Base-by-base conservation (phyloP, 148 eudicot genomes). In the Chenopodium formosanum region DNA sequence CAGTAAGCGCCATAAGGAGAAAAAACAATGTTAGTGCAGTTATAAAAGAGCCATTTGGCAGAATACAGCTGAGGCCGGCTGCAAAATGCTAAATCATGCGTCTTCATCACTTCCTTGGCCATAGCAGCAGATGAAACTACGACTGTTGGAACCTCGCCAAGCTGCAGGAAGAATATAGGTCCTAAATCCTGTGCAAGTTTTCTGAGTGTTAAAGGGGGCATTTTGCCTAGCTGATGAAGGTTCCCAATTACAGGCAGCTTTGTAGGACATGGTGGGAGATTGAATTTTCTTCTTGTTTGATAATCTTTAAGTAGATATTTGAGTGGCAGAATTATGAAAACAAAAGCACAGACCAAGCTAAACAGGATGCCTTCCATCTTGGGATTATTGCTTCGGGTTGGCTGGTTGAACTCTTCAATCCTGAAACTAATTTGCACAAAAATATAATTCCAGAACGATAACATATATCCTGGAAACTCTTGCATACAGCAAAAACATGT, bases 171-270 rank as follows among this genome's bases (percentile, higher is more conserved):
- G 9, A 90, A 71, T 58, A 92, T 75, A 20, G 91, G 90, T 14
- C 95, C 95, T 25, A 69, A 81, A 32, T 87, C 85, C 23, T 80
- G 62, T 2, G 95, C 76, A 0, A 92, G 83, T 22, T 44, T 78
- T 3, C 71, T 20, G 27, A 90, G 89, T 20, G 89, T 78, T 12
- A 77, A 77, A 76, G 86, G 91, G 16, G 91, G 92, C 68, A 52
- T 34, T 31, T 56, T 70, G n/a, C 88, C 92, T 0, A 92, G 85
- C 75, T 90, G 93, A 77, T 90, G 95, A 71, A 92, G 90, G 86
- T 90, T 89, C 12, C 95, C 93, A 13, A 92, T 88, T 47, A 92
- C 77, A 31, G 95, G 93, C 7, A 90, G 88, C 63, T 78, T 84
- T 64, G 86, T 68, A 16, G 91, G 93, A 63, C 88, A 62, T 73